These are phyloP conservation scores for Amphibolis antarctica DNA, from an alignment of 106 monocot species.

Conservation along the genomic window DNA sequence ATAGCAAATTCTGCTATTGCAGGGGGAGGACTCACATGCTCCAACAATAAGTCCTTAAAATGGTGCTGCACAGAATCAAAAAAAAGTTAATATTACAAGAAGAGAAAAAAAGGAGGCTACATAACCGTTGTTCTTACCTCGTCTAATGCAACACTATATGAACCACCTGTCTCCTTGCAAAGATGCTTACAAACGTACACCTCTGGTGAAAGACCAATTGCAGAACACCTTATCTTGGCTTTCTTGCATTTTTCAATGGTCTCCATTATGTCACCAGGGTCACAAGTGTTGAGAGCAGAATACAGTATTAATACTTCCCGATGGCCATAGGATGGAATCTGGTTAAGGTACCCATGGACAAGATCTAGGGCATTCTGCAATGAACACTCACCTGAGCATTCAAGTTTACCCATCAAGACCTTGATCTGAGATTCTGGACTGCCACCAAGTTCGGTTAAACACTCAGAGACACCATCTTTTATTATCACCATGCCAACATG, in stretches of 20 bases:
- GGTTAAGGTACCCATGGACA: constrained; percentile 67
- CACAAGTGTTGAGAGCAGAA: constrained; percentile 89
- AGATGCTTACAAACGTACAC: constrained; percentile 85
- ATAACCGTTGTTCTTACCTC: constrained; percentile 31
- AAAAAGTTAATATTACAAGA: neutral
- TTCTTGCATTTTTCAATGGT: constrained; percentile 74
- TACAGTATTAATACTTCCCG: constrained; percentile 90
- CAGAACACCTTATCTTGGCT: constrained; percentile 86
- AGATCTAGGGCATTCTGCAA: constrained; percentile 91
- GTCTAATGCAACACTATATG: constrained; percentile 81
- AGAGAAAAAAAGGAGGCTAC: constrained; percentile 2
- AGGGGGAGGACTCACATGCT: constrained; percentile 87
- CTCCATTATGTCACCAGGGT: constrained; percentile 95
- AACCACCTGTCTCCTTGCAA: constrained; percentile 85
- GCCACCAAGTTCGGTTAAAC: constrained; percentile 85
- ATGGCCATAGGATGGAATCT: constrained; percentile 82
- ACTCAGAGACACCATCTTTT: constrained; percentile 87
- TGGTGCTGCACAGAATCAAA: constrained; percentile 38
- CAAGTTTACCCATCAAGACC: constrained; percentile 84
- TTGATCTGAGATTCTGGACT: constrained; percentile 90
- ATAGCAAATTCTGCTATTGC: constrained; percentile 88
- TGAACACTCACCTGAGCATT: constrained; percentile 89
- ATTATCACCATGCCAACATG: constrained; percentile 75
- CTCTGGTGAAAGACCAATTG: constrained; percentile 83
- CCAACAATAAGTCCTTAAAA: constrained; percentile 84